phyloP scores from a whole-genome alignment of 768 basidiomycete genomes.

The Trametes cingulata region DNA sequence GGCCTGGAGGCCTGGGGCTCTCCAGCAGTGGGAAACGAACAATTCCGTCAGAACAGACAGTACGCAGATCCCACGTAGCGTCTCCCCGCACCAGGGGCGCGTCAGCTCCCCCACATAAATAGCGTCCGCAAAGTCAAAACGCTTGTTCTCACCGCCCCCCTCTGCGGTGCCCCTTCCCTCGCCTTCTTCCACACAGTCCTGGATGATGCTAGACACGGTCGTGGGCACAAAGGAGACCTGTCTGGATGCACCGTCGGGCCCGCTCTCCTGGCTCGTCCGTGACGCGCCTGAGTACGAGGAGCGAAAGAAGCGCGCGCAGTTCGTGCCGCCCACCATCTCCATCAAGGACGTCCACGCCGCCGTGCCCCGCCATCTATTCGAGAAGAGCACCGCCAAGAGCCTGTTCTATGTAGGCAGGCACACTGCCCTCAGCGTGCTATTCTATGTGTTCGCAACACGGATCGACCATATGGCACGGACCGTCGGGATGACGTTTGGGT shows the following conservation, averaged over 20 bases:
- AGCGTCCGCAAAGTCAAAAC: neutral
- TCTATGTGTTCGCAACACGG: slow-evolving; percentile 42
- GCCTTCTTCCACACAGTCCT: too few species aligned
- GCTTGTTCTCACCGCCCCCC: neutral
- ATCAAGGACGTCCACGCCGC: slow-evolving; percentile 49
- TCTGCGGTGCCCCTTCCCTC: neutral
- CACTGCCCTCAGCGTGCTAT: slow-evolving; percentile 38
- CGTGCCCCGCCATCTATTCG: slow-evolving; percentile 49
- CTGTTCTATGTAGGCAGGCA: slow-evolving; percentile 46
- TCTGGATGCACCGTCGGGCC: neutral
- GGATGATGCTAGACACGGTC: neutral
- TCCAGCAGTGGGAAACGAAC: too few species aligned
- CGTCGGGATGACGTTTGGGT: neutral
- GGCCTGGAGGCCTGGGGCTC: too few species aligned
- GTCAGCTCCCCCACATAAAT: too few species aligned
- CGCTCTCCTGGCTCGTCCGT: slow-evolving; percentile 11
- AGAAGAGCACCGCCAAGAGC: slow-evolving; percentile 45
- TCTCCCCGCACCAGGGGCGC: too few species aligned
- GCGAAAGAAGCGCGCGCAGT: slow-evolving; percentile 39
- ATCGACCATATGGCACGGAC: slow-evolving; percentile 30
- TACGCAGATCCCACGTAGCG: too few species aligned
- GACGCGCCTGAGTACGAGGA: slow-evolving; percentile 53
- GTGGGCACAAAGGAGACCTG: neutral
- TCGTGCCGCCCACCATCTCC: slow-evolving; percentile 41
- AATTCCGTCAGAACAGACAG: too few species aligned